phyloP scores from a whole-genome alignment of 352 stramenopile species.

The Phytopythium montanum region DNA sequence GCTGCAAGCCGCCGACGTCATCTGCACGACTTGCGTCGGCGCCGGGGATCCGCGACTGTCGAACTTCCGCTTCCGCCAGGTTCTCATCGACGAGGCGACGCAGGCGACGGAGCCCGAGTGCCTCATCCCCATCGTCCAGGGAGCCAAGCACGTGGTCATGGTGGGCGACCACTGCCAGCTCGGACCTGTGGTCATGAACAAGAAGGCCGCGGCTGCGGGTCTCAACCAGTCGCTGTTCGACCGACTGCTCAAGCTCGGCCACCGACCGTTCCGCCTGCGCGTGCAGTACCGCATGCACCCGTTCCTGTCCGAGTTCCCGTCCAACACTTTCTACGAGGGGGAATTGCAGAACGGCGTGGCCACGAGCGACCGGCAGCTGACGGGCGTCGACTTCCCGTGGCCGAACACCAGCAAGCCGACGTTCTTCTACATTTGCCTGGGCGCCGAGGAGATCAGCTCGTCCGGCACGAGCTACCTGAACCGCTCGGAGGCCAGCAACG shows the following conservation, averaged over 20 bases:
- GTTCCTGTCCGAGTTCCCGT: slow-evolving; percentile 98
- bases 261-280: slow-evolving; percentile 95
- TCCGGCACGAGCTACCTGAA: slow-evolving; percentile 99
- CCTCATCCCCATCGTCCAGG: slow-evolving; percentile 98
- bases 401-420: slow-evolving; percentile 96
- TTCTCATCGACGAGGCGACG: slow-evolving; percentile 99
- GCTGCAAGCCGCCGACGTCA: slow-evolving; percentile 97
- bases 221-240: slow-evolving; percentile 98
- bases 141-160: slow-evolving; percentile 98
- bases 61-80: slow-evolving; percentile 98
- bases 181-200: slow-evolving; percentile 98
- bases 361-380: slow-evolving; percentile 89
- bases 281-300: slow-evolving; percentile 99
- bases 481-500: slow-evolving; percentile 96
- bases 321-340: slow-evolving; percentile 99
- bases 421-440: slow-evolving; percentile 96
- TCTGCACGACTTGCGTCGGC: slow-evolving; percentile 99
- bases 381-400: slow-evolving; percentile 95
- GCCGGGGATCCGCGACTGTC: slow-evolving; percentile 96
- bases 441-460: slow-evolving; percentile 97
- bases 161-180: slow-evolving; percentile 99
- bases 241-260: slow-evolving; percentile 93
- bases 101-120: slow-evolving; percentile 99
- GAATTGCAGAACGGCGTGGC: slow-evolving; percentile 98
- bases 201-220: slow-evolving; percentile 96